These are phyloP conservation scores for Sporothrix humicola DNA, from an alignment of 2,329 filamentous ascomycete species.

Conservation along the genomic window DNA sequence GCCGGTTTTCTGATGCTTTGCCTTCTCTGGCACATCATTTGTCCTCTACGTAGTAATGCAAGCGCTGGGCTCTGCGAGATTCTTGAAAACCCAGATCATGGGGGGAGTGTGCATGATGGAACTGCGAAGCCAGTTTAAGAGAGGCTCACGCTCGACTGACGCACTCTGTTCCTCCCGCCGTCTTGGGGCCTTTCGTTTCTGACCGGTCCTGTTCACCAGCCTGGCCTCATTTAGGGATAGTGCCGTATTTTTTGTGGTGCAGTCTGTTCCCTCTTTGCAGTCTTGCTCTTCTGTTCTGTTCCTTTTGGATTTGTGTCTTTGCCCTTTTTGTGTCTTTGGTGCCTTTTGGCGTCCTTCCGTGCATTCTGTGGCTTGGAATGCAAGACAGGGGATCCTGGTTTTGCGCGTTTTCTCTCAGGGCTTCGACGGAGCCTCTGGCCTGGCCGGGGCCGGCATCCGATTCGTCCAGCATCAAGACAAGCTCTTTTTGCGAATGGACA, in stretches of 20 bases:
- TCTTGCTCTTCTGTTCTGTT: background rate
- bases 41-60: background rate
- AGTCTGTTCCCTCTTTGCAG: background rate
- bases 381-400: slow-evolving; percentile 26
- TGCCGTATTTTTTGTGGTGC: background rate
- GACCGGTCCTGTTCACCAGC: slow-evolving; percentile 17
- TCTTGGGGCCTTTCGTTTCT: background rate
- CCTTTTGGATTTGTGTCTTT: background rate
- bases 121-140: slow-evolving; percentile 9
- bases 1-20: background rate
- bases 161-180: slow-evolving; percentile 1
- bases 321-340: background rate
- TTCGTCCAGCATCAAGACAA: slow-evolving; percentile 13
- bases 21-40: background rate
- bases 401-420: background rate
- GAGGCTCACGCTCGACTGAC: slow-evolving; percentile 1
- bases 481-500: background rate
- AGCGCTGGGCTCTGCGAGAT: background rate
- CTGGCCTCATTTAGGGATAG: slow-evolving; percentile 1
- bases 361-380: background rate
- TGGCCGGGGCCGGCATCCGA: slow-evolving; percentile 7
- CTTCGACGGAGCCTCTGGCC: slow-evolving; percentile 10
- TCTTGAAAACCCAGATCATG: background rate
- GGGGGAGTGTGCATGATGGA: slow-evolving; percentile 9
- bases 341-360: background rate